A percentile compares a stretch with the other conserved stretches of the same genome.
Conservation (phyloP, 805 yeast species). For the Wickerhamomyces mucosus region DNA sequence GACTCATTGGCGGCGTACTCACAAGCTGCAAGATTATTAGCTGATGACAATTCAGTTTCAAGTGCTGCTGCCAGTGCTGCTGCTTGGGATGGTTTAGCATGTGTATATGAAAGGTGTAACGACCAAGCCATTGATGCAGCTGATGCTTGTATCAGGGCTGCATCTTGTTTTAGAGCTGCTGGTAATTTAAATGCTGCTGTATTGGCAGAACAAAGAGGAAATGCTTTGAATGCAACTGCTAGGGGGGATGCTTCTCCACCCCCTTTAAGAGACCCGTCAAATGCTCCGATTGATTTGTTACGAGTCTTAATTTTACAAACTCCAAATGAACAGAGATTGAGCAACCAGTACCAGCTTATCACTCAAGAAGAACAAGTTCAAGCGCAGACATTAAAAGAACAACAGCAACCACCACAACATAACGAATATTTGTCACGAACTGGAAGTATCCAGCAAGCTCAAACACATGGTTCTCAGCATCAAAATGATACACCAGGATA, state of each 20-base stretch:
- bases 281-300: slow-evolving; percentile 30
- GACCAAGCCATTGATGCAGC: slow-evolving; percentile 51
- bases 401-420: slow-evolving; percentile 4
- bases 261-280: slow-evolving; percentile 34
- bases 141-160: slow-evolving; percentile 47
- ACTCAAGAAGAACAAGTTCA: neutral
- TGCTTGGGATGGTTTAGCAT: slow-evolving; percentile 57
- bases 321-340: slow-evolving; percentile 6
- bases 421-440: slow-evolving; percentile 2
- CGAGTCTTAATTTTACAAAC: slow-evolving; percentile 23
- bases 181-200: slow-evolving; percentile 34
- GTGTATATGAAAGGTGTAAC: slow-evolving; percentile 56
- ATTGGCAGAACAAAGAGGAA: slow-evolving; percentile 35
- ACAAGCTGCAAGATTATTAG: slow-evolving; percentile 47
- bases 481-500: too few relatives aligned
- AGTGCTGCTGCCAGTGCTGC: slow-evolving; percentile 33
- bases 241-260: slow-evolving; percentile 37
- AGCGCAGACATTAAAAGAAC: slow-evolving; percentile 8
- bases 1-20: slow-evolving; percentile 63
- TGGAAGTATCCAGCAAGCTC: too few relatives aligned
- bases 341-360: slow-evolving; percentile 5
- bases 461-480: too few relatives aligned
- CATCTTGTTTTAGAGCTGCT: slow-evolving; percentile 37
- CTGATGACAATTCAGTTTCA: slow-evolving; percentile 35
- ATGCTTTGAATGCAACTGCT: slow-evolving; percentile 31